Evolutionary conservation across 2,329 filamentous ascomycete genomes (phyloP).

Genomic region (Macrophomina tecta): DNA sequence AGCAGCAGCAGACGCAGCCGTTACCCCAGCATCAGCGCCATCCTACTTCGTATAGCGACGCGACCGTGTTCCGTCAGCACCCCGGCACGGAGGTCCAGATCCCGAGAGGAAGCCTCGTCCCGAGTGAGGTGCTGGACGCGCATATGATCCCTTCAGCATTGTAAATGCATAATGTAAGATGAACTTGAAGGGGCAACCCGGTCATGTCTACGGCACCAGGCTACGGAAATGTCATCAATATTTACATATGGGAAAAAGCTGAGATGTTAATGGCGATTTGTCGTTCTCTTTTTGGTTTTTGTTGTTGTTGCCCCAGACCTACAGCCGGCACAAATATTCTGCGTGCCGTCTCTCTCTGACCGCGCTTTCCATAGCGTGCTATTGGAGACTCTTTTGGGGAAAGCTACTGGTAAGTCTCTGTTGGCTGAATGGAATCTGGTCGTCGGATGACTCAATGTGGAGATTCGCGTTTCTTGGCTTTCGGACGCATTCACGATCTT

Average conservation of each 20-base stretch:
- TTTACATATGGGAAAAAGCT: constrained; percentile 1
- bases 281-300: not conserved
- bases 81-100: constrained; percentile 49
- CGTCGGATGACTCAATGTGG: not conserved
- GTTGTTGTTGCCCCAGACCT: no score
- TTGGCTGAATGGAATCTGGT: no score
- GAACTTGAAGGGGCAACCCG: no score
- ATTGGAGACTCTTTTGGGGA: no score
- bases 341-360: not conserved
- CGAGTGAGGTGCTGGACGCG: constrained; percentile 46
- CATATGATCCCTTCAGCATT: constrained; percentile 32
- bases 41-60: constrained; percentile 29
- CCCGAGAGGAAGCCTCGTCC: constrained; percentile 44
- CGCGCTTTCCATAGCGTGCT: no score
- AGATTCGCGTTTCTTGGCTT: not conserved
- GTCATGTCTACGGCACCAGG: not conserved
- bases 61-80: constrained; percentile 48
- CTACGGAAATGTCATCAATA: constrained; percentile 1
- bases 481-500: not conserved
- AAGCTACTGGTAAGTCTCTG: no score
- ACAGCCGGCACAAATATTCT: no score
- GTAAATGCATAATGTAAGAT: constrained; percentile 10
- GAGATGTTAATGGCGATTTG: constrained; percentile 1
- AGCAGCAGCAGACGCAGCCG: not conserved
- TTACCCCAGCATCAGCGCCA: constrained; percentile 7